Conservation (phyloP, 1,284 basidiomycete species). For the Malassezia obtusa region DNA sequence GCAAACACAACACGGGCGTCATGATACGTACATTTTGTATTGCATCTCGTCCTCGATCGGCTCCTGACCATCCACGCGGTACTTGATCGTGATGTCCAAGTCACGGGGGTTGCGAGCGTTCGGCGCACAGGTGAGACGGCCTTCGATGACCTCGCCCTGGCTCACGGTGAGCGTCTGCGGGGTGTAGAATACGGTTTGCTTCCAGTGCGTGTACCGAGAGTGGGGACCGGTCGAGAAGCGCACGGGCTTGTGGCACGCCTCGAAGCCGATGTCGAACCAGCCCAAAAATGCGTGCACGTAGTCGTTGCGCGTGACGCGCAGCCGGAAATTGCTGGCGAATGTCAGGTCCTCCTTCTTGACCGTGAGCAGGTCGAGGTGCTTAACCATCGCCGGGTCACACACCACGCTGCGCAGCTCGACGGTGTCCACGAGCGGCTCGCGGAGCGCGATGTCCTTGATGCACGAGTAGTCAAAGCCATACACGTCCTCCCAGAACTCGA, state of each 20-base stretch:
- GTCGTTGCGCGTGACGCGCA: conserved; percentile 79
- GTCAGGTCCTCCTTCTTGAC: conserved; percentile 90
- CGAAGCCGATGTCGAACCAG: conserved; percentile 97
- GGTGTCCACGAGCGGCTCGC: conserved; percentile 93
- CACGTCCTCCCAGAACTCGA: conserved; percentile 91
- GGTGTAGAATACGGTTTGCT: conserved; percentile 48
- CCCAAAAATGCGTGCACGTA: conserved; percentile 96
- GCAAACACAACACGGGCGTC: not conserved
- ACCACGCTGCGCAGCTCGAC: conserved; percentile 54
- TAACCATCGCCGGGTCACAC: conserved; percentile 43
- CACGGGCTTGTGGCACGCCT: conserved; percentile 90
- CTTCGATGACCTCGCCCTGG: conserved; percentile 36
- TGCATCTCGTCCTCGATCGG: conserved; percentile 28
- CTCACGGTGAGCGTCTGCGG: conserved; percentile 38
- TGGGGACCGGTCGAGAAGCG: conserved; percentile 51
- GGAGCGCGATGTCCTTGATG: conserved; percentile 95
- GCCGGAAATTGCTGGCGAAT: conserved; percentile 70
- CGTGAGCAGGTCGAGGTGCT: conserved; percentile 70
- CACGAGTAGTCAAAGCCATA: conserved; percentile 99
- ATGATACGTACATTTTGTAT: conserved; percentile 42
- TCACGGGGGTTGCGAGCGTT: conserved; percentile 45
- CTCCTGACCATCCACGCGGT: conserved; percentile 28
- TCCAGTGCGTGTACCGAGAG: conserved; percentile 48
- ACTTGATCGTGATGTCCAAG: conserved; percentile 42
- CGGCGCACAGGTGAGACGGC: conserved; percentile 34